Evolutionary conservation across 495 filamentous ascomycete species (phyloP), one percentile per base, ranked within the genome.

Genomic region (Penicillium mononematosum): DNA sequence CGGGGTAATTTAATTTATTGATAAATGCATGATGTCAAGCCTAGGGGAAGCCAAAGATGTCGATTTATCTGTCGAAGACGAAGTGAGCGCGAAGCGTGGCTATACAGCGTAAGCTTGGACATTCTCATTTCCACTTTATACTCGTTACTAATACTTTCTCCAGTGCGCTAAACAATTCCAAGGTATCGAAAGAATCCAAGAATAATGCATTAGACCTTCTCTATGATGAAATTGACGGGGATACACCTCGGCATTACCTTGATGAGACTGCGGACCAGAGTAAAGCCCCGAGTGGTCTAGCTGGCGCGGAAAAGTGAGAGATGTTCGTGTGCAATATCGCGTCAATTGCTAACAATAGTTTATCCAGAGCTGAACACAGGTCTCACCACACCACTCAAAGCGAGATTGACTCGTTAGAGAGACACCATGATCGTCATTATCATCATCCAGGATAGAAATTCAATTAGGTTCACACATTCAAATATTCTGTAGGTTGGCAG

Each of bases 91-190:
- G 6, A 62, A 65, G 31, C 65, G 62, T 17, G 60, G 65, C 7
- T 70, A 70, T 59, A 61, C 64, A 55, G 60, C 62, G 62, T 69
- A 36, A 47, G 60, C 19, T 31, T 38, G 47, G 7, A n/a, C 5
- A 16, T 39, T 39, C 1, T 22, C 2, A 16, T 20, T 25, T 24
- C 1, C n/a, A 4, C 24, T 16, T n/a, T 19, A 38, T 16, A 25
- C 2, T 5, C 7, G 5, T 24, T 38, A 38, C 0, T 49, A 32
- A 45, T 36, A 12, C 4, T 44, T 12, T 7, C 11, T 7, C 32
- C 22, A 78, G 75, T 2, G 65, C 74, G 22, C 48, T 78, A 16
- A 72, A 73, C 27, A 79, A 78, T 51, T 74, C 76, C 14, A 70
- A 70, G 5, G 65, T 73, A 5, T 78, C 76, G 0, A 67, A 71